Evolutionary conservation across 805 yeast species (phyloP).

Genomic region (Isabelozyma rhagii): DNA sequence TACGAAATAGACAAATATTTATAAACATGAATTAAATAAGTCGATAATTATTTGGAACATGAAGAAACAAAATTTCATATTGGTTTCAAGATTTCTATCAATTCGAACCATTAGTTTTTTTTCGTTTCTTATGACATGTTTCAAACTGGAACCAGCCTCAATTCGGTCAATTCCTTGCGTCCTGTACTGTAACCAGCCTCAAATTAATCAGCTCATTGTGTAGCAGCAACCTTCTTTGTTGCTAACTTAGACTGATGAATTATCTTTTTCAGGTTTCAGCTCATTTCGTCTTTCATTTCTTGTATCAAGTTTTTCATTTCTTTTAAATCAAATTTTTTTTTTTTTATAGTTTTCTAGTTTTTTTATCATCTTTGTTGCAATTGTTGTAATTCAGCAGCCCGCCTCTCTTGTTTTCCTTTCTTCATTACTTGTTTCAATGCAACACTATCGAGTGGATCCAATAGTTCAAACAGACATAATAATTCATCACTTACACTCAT

Average conservation of each 20-base stretch:
- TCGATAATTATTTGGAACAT: neutral
- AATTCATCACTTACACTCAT: conserved; percentile 95
- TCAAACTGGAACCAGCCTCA: too few relatives aligned
- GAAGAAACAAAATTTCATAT: neutral
- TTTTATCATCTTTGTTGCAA: neutral
- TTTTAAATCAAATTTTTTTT: too few relatives aligned
- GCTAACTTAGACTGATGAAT: too few relatives aligned
- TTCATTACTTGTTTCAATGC: conserved; percentile 95
- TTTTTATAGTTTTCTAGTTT: neutral
- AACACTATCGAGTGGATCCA: conserved; percentile 90
- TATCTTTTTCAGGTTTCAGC: too few relatives aligned
- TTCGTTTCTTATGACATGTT: neutral
- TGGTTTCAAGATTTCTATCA: too few relatives aligned
- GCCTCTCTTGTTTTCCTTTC: conserved; percentile 85
- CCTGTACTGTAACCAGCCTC: too few relatives aligned
- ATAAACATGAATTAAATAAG: neutral
- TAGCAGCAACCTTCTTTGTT: too few relatives aligned
- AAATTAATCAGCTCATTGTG: too few relatives aligned
- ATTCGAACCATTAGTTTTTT: neutral
- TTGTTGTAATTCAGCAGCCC: conserved; percentile 42
- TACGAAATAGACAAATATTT: neutral
- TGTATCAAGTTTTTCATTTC: too few relatives aligned
- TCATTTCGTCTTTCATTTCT: too few relatives aligned
- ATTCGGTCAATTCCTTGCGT: too few relatives aligned
- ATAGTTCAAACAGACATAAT: conserved; percentile 85